Evolutionary conservation across 208 protist genomes (phyloP), one percentile per base, ranked within the genome.

Genomic region (Crithidia expoeki): DNA sequence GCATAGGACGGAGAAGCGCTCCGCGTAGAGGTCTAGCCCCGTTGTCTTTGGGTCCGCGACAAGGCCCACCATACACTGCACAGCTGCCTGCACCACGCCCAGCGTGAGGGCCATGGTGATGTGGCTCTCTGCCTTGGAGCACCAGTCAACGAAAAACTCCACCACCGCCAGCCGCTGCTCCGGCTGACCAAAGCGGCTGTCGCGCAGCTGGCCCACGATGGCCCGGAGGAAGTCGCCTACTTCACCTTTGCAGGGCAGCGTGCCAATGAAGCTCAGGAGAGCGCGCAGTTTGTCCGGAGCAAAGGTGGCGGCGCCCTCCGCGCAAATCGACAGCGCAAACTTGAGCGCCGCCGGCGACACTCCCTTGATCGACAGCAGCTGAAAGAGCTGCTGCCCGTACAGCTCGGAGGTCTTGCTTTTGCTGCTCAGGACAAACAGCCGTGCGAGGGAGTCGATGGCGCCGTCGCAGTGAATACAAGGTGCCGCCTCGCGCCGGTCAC

Each of bases 401-500:
- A 74, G 46, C 27, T 81, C 68, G 14, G 66, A 23, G 23, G 77
- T 62, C 21, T n/a, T 2, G 4, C 14, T n/a, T 44, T 62, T 47
- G 32, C 70, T 76, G 40, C 68, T 73, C 46, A 86, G 81, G 12
- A 93, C 75, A 55, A 93, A 90, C 23, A 93, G 42, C 1, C 72
- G 72, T 10, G 72, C 72, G 33, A 77, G 63, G 11, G 64, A 62
- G 27, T 77, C 72, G 4, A 77, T 64, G 2, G 72, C 72, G n/a
- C 32, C 58, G 16, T 62, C 64, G 50, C 72, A 77, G 51, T 65
- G 55, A 19, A 77, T 58, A 2, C 56, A 46, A n/a, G 4, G 58
- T 27, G 72, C 2, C 9, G 49, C 34, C 34, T 65, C 72, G 10
- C 40, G 63, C 0, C 33, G 72, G 12, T 77, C 72, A 11, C 46